Conservation (phyloP, 176 grass and related monocot genomes). For the Aegilops sharonensis region DNA sequence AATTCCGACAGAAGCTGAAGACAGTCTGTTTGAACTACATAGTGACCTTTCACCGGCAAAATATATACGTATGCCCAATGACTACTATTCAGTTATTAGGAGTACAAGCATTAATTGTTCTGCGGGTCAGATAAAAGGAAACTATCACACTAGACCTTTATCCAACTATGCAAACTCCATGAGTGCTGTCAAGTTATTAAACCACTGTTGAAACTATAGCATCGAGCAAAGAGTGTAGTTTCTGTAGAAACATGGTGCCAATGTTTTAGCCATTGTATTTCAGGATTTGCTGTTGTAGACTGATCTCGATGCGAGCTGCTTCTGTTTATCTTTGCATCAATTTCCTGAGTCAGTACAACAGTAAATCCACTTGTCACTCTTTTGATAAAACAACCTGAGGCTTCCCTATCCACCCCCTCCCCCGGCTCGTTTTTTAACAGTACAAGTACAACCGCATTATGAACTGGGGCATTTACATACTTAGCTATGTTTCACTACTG, state of each 20-base stretch:
- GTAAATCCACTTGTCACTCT: neutral
- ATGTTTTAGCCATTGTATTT: neutral
- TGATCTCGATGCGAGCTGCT: slow-evolving; percentile 12
- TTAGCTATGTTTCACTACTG: neutral
- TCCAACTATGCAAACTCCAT: neutral
- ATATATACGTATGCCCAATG: slow-evolving; percentile 82
- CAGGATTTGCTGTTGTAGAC: neutral
- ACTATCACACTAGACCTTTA: slow-evolving; percentile 2
- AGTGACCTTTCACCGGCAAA: slow-evolving; percentile 86
- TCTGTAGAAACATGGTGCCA: slow-evolving; percentile 7
- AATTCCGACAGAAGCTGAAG: slow-evolving; percentile 93
- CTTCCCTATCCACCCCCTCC: neutral
- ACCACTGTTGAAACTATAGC: slow-evolving; percentile 20
- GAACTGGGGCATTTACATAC: neutral
- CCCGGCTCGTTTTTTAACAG: neutral
- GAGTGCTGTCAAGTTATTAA: slow-evolving; percentile 7
- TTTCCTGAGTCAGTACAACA: slow-evolving; percentile 3
- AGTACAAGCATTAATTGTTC: slow-evolving; percentile 3
- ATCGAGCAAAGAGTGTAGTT: neutral
- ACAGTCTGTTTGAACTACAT: slow-evolving; percentile 82
- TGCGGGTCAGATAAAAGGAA: neutral
- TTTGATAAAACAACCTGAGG: neutral
- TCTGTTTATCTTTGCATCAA: neutral
- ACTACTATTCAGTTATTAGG: slow-evolving; percentile 21
- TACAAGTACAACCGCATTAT: neutral